Conservation (phyloP, 805 yeast species). For the Saturnispora gosingensis region DNA sequence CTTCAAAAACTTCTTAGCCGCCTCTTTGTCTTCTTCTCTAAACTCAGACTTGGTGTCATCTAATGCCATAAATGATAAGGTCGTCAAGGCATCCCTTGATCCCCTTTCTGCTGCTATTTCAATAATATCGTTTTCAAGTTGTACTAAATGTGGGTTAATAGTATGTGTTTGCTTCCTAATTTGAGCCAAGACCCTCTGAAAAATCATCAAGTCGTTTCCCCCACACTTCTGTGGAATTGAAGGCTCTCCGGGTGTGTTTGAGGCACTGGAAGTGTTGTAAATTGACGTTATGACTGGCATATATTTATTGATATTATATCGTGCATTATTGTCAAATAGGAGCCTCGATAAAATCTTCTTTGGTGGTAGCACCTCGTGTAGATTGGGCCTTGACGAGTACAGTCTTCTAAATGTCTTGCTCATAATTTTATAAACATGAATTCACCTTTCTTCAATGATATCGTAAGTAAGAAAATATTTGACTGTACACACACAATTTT, state of each 20-base stretch:
- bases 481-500: not conserved
- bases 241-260: constrained; percentile 17
- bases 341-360: constrained; percentile 47
- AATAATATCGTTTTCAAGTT: constrained; percentile 62
- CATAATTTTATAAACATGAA: not conserved
- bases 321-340: constrained; percentile 58
- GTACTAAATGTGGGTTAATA: constrained; percentile 45
- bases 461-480: not conserved
- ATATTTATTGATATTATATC: constrained; percentile 43
- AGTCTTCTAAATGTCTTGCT: not conserved
- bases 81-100: constrained; percentile 67
- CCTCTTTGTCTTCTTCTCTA: constrained; percentile 43
- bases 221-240: constrained; percentile 27
- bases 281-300: constrained; percentile 44
- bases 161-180: constrained; percentile 54
- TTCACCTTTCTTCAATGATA: not conserved
- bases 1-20: constrained; percentile 55
- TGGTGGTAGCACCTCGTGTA: constrained; percentile 46
- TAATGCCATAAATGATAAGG: constrained; percentile 61
- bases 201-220: constrained; percentile 53
- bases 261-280: constrained; percentile 29
- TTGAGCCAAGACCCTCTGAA: constrained; percentile 58
- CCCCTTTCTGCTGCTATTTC: constrained; percentile 82
- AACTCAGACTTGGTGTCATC: constrained; percentile 23
- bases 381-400: constrained; percentile 26